Evolutionary conservation across 345 rosid species (phyloP), one percentile per base, ranked within the genome.

Genomic region (Eucalyptus grandis): DNA sequence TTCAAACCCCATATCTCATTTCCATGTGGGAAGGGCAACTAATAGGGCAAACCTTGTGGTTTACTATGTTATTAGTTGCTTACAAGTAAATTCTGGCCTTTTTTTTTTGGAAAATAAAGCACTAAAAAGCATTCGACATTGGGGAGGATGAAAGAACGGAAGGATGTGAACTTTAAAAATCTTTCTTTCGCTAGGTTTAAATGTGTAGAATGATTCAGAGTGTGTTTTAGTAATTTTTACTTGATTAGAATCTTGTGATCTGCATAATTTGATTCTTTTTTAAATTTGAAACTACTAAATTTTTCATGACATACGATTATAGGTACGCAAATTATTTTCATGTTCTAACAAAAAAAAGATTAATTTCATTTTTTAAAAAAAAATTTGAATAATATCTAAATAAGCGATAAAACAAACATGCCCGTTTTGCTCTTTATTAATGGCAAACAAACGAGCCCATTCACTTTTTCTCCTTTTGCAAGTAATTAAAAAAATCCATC

Each of bases 31-130:
- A 53, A 53, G 0, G 4, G 26, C 8, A 24, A 53, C 2, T 1
- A 53, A 53, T 53, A 53, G 5, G 11, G 2, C 5, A 53, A 53
- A 21, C 4, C 2, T 1, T 0, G 1, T 19, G 2, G 1, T 53
- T 53, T 65, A n/a, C 3, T 65, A n/a, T 65, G 19, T 16, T n/a
- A 65, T n/a, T 65, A 65, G 77, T 65, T 65, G 0, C 17, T 14
- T n/a, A n/a, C 5, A 65, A 65, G 77, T 65, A 65, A 65, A 2
- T 7, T 65, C 1, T 65, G 1, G 21, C 5, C 17, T n/a, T 65
- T 14, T n/a, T 40, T 62, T n/a, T 30, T n/a, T 4, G 9, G 37
- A n/a, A n/a, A 65, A 31, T 44, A 77, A 77, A 37, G 15, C 27
- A 10, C 9, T 7, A 3, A 44, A 77, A 37, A 11, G 83, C 27